These are phyloP conservation scores for Aristolochia contorta DNA, from an alignment of 164 flowering plant species.

Conservation along the genomic window DNA sequence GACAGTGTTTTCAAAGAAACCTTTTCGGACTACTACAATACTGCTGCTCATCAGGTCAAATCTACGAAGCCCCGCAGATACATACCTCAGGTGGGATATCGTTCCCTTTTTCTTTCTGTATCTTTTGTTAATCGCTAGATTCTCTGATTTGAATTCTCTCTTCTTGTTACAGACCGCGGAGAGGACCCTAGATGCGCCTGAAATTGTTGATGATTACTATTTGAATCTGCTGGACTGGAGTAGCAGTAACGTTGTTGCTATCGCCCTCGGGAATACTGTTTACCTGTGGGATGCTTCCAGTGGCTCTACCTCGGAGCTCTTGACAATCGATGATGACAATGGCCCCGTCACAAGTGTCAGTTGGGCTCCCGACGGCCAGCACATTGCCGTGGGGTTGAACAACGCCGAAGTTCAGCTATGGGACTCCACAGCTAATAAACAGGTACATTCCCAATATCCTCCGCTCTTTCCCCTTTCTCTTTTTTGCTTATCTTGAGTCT, in stretches of 20 bases:
- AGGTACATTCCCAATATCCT: constrained; percentile 12
- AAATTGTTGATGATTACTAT: constrained; percentile 49
- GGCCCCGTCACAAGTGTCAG: constrained; percentile 54
- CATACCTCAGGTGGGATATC: constrained; percentile 38
- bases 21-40: constrained; percentile 3
- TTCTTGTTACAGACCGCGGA: constrained; percentile 38
- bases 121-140: not conserved
- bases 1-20: constrained; percentile 20
- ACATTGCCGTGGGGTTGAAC: constrained; percentile 48
- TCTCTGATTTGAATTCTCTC: not conserved
- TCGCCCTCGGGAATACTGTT: constrained; percentile 47
- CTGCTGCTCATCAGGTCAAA: constrained; percentile 13
- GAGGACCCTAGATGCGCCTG: constrained; percentile 62
- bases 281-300: constrained; percentile 49
- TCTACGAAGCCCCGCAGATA: constrained; percentile 29
- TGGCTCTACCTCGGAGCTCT: constrained; percentile 40
- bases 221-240: constrained; percentile 62
- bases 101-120: not conserved
- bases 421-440: constrained; percentile 36
- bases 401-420: constrained; percentile 51
- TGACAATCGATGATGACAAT: constrained; percentile 36
- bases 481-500: no score
- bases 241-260: constrained; percentile 44
- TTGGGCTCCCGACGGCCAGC: constrained; percentile 63
- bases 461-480: not conserved